phyloP scores from a whole-genome alignment of 2,329 filamentous ascomycete species.

The Graphiopsis chlorocephala region DNA sequence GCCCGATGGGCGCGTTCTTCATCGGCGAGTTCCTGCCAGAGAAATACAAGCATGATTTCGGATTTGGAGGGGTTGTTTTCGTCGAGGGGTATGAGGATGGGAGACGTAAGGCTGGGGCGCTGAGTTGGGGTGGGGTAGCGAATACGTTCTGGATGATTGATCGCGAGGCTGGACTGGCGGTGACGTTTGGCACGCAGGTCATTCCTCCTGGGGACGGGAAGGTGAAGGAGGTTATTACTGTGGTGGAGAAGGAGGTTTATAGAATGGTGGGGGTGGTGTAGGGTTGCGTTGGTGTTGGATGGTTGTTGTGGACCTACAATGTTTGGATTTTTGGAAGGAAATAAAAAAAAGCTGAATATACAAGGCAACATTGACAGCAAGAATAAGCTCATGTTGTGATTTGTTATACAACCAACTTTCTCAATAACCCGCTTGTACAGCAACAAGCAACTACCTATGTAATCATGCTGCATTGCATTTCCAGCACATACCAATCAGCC shows the following conservation, averaged over 20 bases:
- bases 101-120: slow-evolving; percentile 39
- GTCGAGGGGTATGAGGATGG: slow-evolving; percentile 36
- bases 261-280: slow-evolving; percentile 23
- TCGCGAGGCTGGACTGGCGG: slow-evolving; percentile 40
- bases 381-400: too few relatives aligned
- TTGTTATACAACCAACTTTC: not conserved
- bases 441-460: not conserved
- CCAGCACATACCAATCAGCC: slow-evolving; percentile 6
- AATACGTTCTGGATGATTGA: slow-evolving; percentile 49
- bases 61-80: slow-evolving; percentile 44
- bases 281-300: too few relatives aligned
- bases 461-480: not conserved
- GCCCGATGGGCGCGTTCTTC: slow-evolving; percentile 33
- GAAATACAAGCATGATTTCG: slow-evolving; percentile 35
- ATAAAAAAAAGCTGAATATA: too few relatives aligned
- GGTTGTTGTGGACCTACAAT: too few relatives aligned
- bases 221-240: slow-evolving; percentile 34
- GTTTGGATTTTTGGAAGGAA: too few relatives aligned
- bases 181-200: slow-evolving; percentile 45
- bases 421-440: not conserved
- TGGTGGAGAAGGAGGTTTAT: slow-evolving; percentile 44
- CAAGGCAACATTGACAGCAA: too few relatives aligned
- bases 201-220: slow-evolving; percentile 42
- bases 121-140: slow-evolving; percentile 47
- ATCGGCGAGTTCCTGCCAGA: slow-evolving; percentile 34